Conservation (phyloP, 2,329 filamentous ascomycete species). For the Teratosphaeria nubilosa region DNA sequence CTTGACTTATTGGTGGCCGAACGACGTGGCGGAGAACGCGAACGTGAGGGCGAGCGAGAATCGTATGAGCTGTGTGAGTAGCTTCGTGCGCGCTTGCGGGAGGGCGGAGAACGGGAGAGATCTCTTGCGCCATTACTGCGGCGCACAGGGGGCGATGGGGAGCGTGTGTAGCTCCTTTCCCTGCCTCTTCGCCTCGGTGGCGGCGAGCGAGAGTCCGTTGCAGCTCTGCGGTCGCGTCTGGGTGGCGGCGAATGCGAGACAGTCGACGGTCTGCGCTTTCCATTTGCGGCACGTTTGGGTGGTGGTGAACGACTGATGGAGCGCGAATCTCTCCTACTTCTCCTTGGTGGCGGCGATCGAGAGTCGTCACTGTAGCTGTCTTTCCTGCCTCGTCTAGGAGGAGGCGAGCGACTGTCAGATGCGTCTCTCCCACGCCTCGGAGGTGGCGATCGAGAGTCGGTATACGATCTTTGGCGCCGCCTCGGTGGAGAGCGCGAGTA, state of each 20-base stretch:
- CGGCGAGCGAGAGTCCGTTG: constrained; percentile 9
- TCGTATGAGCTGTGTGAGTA: constrained; percentile 11
- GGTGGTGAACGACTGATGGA: constrained; percentile 23
- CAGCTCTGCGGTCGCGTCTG: constrained; percentile 5
- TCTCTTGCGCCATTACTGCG: constrained; percentile 5
- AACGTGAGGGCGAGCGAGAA: constrained; percentile 14
- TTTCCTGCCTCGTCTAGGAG: constrained; percentile 12
- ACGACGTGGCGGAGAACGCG: constrained; percentile 4
- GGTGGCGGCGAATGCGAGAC: constrained; percentile 8
- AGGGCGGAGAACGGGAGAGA: constrained; percentile 13
- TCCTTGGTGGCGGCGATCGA: constrained; percentile 7
- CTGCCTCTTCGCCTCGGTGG: constrained; percentile 1
- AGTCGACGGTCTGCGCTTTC: constrained; percentile 8
- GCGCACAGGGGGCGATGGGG: constrained; percentile 9
- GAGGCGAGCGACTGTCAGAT: constrained; percentile 9
- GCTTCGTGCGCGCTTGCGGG: constrained; percentile 11
- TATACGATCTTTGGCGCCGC: constrained; percentile 4
- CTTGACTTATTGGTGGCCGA: not conserved
- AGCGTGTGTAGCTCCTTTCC: constrained; percentile 4
- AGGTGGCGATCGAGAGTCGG: constrained; percentile 19
- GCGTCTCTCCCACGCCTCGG: constrained; percentile 6
- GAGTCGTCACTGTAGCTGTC: constrained; percentile 13
- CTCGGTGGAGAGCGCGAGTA: constrained; percentile 1
- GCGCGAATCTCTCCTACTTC: constrained; percentile 4
- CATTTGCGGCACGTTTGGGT: constrained; percentile 11